Conservation (phyloP, 495 filamentous ascomycete species). For the Annulohypoxylon bovei region DNA sequence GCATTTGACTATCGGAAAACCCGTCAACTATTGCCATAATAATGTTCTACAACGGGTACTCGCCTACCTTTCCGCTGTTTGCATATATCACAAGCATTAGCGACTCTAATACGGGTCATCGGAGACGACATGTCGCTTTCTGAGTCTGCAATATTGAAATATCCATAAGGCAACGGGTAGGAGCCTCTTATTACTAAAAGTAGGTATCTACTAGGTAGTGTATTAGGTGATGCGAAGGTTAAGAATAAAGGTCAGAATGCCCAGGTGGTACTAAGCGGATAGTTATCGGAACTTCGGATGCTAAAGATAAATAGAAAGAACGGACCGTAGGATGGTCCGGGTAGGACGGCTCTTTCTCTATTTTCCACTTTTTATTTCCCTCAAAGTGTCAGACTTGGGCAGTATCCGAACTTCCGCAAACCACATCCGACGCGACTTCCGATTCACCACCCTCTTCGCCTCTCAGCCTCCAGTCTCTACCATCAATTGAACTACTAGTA, state of each 20-base stretch:
- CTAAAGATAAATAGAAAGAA: not conserved
- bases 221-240: not conserved
- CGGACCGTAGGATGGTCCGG: not conserved
- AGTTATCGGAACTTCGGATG: conserved; percentile 44
- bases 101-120: conserved; percentile 48
- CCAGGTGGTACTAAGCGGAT: conserved; percentile 9
- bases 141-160: not conserved
- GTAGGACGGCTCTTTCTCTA: too few species aligned
- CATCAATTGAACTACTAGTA: not conserved
- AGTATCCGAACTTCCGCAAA: conserved; percentile 14
- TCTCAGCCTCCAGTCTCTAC: too few species aligned
- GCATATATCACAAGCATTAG: conserved; percentile 58
- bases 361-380: not conserved
- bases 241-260: not conserved
- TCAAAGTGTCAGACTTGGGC: too few species aligned
- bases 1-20: conserved; percentile 30
- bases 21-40: not conserved
- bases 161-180: too few species aligned
- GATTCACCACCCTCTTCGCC: not conserved
- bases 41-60: not conserved
- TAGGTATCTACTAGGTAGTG: too few species aligned
- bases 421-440: not conserved
- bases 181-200: not conserved
- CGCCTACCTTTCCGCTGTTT: conserved; percentile 51
- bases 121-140: conserved; percentile 17